Percentiles rank a stretch among this genome's conserved stretches.
These are phyloP conservation scores for Trichoderma pleuroti DNA, from an alignment of 2,329 filamentous ascomycete species.

Conservation along the genomic window DNA sequence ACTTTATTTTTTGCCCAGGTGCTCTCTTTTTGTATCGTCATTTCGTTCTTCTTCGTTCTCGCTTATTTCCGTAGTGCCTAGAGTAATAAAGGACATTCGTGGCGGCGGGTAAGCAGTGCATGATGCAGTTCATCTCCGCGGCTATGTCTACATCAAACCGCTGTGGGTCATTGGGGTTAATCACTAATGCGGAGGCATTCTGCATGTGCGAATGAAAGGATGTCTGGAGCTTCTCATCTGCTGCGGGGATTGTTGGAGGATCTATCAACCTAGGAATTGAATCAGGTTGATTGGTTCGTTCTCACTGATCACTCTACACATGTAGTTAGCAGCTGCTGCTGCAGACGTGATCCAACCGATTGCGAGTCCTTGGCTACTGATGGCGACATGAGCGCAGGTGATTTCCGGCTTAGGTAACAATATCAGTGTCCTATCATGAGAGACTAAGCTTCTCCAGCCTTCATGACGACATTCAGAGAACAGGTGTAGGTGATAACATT, in stretches of 20 bases:
- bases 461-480: constrained; percentile 8
- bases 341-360: constrained; percentile 2
- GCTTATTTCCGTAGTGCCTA: not conserved
- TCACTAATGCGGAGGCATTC: not conserved
- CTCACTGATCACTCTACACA: not conserved
- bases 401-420: constrained; percentile 13
- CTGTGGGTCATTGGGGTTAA: not conserved
- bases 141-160: not conserved
- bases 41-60: not conserved
- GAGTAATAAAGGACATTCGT: not conserved
- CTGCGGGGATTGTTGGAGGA: not conserved
- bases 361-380: constrained; percentile 8
- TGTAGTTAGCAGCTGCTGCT: not conserved
- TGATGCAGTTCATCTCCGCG: not conserved
- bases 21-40: not conserved
- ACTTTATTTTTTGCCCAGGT: not conserved
- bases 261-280: not conserved
- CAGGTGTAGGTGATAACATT: not conserved
- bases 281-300: not conserved
- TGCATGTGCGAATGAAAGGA: not conserved
- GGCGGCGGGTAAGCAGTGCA: not conserved
- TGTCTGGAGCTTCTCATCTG: not conserved
- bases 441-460: not conserved
- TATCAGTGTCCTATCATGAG: not conserved
- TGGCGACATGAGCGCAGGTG: constrained; percentile 16